These are phyloP conservation scores for Trichoderma sp. DNA, from an alignment of 2,329 filamentous ascomycete species.

Conservation along the genomic window DNA sequence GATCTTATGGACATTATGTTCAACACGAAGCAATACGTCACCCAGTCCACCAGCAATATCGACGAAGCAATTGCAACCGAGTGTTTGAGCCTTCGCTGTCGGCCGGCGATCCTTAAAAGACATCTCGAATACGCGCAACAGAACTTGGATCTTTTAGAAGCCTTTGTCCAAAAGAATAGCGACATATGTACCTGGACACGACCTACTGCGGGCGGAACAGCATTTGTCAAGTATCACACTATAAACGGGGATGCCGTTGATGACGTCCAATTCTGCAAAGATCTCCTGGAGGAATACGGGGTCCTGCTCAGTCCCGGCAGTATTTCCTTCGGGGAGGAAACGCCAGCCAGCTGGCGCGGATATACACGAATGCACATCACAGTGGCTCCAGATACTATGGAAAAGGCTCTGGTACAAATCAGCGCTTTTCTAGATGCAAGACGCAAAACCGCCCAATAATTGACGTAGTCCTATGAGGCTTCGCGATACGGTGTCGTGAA, in stretches of 20 bases:
- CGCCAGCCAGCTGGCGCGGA: neutral
- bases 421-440: neutral
- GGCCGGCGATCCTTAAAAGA: neutral
- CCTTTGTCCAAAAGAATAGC: neutral
- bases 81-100: neutral
- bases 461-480: neutral
- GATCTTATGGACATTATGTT: neutral
- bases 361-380: neutral
- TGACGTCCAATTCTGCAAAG: neutral
- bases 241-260: neutral
- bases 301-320: neutral
- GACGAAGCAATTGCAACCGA: neutral
- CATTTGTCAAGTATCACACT: neutral
- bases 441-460: neutral
- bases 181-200: neutral
- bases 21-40: neutral
- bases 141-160: neutral
- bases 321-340: neutral
- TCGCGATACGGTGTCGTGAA: neutral
- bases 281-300: neutral
- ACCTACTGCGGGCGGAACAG: neutral
- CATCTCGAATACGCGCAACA: neutral
- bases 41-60: neutral
- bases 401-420: neutral
- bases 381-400: neutral